Evolutionary conservation across 805 yeast genomes (phyloP).

Genomic region (Kodamaea jinghongensis): DNA sequence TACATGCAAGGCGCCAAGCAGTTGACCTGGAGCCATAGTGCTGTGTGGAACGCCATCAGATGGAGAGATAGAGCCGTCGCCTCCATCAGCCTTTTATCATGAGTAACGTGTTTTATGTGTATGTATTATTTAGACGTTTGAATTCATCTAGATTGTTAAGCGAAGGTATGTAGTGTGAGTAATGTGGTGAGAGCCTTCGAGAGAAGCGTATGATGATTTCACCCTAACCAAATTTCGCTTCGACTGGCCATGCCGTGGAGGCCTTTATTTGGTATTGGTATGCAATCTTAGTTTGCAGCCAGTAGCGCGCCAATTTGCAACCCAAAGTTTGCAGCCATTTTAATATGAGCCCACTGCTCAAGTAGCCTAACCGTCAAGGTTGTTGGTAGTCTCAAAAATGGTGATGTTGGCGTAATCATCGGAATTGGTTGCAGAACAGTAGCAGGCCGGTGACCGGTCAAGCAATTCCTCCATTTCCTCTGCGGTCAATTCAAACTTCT

Average conservation of each 20-base stretch:
- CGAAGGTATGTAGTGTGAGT: too few relatives aligned
- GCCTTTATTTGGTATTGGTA: too few relatives aligned
- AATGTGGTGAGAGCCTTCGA: too few relatives aligned
- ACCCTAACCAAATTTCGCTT: too few relatives aligned
- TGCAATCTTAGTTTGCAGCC: too few relatives aligned
- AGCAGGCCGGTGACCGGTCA: constrained; percentile 48
- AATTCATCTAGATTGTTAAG: background rate
- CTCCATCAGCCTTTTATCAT: too few relatives aligned
- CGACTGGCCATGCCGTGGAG: too few relatives aligned
- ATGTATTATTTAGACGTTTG: background rate
- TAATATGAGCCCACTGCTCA: too few relatives aligned
- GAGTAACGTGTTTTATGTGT: background rate
- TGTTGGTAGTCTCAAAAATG: constrained; percentile 35
- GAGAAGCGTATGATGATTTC: too few relatives aligned
- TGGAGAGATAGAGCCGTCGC: constrained; percentile 51
- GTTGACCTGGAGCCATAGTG: constrained; percentile 88
- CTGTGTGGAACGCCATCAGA: constrained; percentile 67
- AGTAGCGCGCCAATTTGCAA: too few relatives aligned
- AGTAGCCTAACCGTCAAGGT: background rate
- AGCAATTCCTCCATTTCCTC: constrained; percentile 49
- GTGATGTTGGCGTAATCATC: constrained; percentile 29
- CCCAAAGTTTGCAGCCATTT: too few relatives aligned
- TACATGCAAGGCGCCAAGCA: constrained; percentile 84
- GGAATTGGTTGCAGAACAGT: constrained; percentile 18
- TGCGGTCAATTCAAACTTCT: constrained; percentile 20